Evolutionary conservation across 306 rosid genomes (phyloP).

Genomic region (Dryas drummondii): DNA sequence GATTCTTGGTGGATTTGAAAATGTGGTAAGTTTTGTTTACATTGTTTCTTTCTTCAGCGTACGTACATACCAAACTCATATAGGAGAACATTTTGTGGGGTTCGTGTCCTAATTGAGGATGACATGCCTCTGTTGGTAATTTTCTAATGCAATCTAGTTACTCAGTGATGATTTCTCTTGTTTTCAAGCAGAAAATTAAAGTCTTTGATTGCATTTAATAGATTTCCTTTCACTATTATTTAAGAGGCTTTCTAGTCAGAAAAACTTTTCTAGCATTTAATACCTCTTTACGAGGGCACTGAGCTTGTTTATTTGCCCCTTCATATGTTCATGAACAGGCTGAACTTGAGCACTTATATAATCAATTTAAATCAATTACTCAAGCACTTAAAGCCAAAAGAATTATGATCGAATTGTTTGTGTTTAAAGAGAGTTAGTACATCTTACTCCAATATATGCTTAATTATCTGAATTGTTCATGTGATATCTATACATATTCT

Average conservation of each 20-base stretch:
- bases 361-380: not conserved
- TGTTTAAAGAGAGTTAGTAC: not conserved
- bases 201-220: not conserved
- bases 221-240: not conserved
- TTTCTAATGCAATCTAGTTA: not conserved
- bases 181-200: not conserved
- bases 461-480: not conserved
- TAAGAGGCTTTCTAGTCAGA: too few species aligned
- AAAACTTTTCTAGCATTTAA: not conserved
- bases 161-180: not conserved
- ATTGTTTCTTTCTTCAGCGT: not conserved
- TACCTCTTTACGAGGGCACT: not conserved
- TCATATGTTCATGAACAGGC: not conserved
- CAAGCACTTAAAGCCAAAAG: not conserved
- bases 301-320: not conserved
- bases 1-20: not conserved
- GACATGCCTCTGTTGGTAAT: not conserved
- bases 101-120: not conserved
- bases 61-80: not conserved
- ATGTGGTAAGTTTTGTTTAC: slow-evolving; percentile 36
- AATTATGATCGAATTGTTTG: not conserved
- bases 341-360: not conserved
- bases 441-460: not conserved
- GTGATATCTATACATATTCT: not conserved
- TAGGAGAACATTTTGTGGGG: not conserved